These are phyloP conservation scores for Elaeagnus macrophylla DNA, from an alignment of 306 rosid species.

Conservation along the genomic window DNA sequence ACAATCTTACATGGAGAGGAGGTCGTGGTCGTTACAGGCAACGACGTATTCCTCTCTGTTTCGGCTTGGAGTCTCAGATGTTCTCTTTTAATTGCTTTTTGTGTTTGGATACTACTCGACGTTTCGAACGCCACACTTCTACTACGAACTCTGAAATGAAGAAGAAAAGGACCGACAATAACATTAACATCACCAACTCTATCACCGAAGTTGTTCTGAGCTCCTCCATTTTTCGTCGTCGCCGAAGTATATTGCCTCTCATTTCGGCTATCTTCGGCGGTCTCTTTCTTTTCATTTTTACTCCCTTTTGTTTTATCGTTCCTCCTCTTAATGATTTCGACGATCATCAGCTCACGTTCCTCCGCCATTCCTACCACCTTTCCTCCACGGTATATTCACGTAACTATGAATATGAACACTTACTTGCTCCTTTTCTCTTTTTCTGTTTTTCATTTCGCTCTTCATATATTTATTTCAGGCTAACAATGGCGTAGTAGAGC, in stretches of 20 bases:
- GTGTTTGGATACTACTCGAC: neutral
- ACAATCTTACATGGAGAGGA: too few species aligned
- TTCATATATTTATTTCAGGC: slow-evolving; percentile 15
- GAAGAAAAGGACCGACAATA: slow-evolving; percentile 24
- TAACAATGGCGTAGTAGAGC: slow-evolving; percentile 10
- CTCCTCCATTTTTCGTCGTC: slow-evolving; percentile 21
- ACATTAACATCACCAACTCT: neutral
- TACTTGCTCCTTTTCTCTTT: neutral
- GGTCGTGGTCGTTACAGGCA: too few species aligned
- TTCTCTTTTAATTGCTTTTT: neutral
- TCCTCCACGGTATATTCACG: slow-evolving; percentile 1
- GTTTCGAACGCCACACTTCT: neutral
- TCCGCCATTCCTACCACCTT: slow-evolving; percentile 1
- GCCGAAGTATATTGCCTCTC: slow-evolving; percentile 36
- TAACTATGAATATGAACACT: neutral
- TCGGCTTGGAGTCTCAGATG: too few species aligned
- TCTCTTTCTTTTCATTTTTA: slow-evolving; percentile 43
- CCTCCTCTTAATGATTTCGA: slow-evolving; percentile 27
- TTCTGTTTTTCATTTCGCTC: neutral
- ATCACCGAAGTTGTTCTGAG: slow-evolving; percentile 12
- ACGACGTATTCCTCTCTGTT: too few species aligned
- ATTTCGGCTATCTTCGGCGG: slow-evolving; percentile 43
- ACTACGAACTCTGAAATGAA: slow-evolving; percentile 11
- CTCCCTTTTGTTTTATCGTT: slow-evolving; percentile 32
- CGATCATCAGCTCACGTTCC: slow-evolving; percentile 16